These are phyloP conservation scores for Diaporthe amygdali DNA, from an alignment of 2,329 filamentous ascomycete genomes.

Conservation along the genomic window DNA sequence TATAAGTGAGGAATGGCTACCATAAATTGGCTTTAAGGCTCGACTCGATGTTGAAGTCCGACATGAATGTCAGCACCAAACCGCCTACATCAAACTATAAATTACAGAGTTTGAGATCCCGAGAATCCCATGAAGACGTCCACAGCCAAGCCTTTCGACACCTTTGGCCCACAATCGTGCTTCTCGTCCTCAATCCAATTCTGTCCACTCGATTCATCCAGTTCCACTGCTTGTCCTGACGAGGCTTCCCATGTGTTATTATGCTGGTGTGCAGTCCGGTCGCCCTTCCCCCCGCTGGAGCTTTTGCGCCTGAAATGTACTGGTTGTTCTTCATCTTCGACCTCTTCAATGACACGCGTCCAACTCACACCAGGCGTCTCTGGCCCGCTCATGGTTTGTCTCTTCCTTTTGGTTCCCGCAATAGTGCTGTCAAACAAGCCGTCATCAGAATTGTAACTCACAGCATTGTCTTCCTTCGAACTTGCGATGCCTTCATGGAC, in stretches of 20 bases:
- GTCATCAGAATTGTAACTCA: too few species aligned
- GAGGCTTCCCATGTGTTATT: neutral
- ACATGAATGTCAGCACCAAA: too few species aligned
- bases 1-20: too few species aligned
- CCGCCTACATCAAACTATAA: too few species aligned
- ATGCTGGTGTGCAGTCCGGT: too few species aligned
- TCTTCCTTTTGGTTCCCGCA: neutral
- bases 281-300: fast-evolving
- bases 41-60: too few species aligned
- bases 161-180: neutral
- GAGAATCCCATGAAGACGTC: neutral
- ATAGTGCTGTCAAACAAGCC: too few species aligned
- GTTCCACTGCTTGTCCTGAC: neutral
- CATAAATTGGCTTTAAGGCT: too few species aligned
- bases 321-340: neutral
- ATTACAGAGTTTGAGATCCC: neutral
- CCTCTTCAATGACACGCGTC: neutral
- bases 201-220: neutral
- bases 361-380: neutral
- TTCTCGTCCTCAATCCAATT: neutral
- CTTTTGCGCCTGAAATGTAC: fast-evolving
- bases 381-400: fast-evolving
- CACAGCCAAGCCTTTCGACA: neutral
- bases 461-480: too few species aligned
- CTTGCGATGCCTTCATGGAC: neutral